Conservation (phyloP, 768 basidiomycete species). For the Heimioporus sp. region DNA sequence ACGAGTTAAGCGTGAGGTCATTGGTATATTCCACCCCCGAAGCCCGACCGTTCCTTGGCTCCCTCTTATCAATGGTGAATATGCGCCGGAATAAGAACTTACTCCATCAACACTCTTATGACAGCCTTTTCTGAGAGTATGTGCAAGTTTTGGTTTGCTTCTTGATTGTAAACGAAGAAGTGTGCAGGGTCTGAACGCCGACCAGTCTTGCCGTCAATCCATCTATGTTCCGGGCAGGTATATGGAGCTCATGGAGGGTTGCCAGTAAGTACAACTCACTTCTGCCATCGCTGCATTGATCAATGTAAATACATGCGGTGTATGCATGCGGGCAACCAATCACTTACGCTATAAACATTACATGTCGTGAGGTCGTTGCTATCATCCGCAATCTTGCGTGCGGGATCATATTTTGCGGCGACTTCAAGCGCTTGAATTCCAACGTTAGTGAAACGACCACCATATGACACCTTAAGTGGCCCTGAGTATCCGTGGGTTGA, state of each 20-base stretch:
- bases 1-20: constrained; percentile 17
- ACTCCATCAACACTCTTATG: constrained; percentile 51
- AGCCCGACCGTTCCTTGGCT: constrained; percentile 28
- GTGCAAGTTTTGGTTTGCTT: constrained; percentile 40
- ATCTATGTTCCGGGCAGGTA: constrained; percentile 35
- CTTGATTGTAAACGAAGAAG: constrained; percentile 49
- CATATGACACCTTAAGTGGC: constrained; percentile 22
- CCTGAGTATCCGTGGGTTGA: constrained; percentile 24
- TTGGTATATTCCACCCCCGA: constrained; percentile 54
- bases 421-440: constrained; percentile 47
- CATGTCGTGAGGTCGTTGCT: constrained; percentile 43
- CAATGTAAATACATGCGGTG: not conserved
- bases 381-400: constrained; percentile 42
- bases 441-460: constrained; percentile 37
- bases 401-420: constrained; percentile 45
- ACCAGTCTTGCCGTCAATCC: constrained; percentile 50
- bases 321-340: not conserved
- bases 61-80: not conserved
- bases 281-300: constrained; percentile 47
- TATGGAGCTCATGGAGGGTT: not conserved
- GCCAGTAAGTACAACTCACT: constrained; percentile 32
- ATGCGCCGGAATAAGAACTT: constrained; percentile 7
- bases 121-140: constrained; percentile 43
- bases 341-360: constrained; percentile 49
- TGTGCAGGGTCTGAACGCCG: constrained; percentile 56